phyloP scores from a whole-genome alignment of 495 filamentous ascomycete genomes.

The Aspergillus taichungensis region DNA sequence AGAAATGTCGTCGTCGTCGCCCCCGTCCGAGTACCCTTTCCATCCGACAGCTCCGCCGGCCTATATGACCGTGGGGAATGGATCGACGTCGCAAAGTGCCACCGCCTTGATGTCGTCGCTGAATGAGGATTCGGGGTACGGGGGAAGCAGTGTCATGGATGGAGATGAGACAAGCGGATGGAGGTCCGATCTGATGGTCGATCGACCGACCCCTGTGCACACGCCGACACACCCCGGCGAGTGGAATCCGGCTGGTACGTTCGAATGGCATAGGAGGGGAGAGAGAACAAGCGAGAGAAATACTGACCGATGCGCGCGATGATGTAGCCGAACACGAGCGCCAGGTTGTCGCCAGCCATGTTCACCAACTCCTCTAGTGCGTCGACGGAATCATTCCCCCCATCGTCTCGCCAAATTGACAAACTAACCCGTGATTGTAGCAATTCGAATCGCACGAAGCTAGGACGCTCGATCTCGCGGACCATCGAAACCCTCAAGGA shows the following conservation, averaged over 20 bases:
- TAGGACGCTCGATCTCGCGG: constrained; percentile 74
- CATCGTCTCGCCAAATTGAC: constrained; percentile 18
- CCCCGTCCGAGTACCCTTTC: constrained; percentile 20
- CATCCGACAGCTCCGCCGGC: constrained; percentile 39
- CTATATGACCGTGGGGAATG: constrained; percentile 84
- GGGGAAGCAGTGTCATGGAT: constrained; percentile 53
- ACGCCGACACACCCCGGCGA: constrained; percentile 44
- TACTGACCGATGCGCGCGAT: constrained; percentile 1
- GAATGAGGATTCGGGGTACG: constrained; percentile 87
- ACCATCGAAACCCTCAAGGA: constrained; percentile 73
- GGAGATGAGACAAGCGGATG: constrained; percentile 37
- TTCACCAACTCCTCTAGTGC: constrained; percentile 63
- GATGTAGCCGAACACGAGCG: constrained; percentile 47
- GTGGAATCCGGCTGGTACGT: constrained; percentile 35
- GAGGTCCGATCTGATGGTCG: constrained; percentile 55
- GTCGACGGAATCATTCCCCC: constrained; percentile 8
- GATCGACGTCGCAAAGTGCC: constrained; percentile 67
- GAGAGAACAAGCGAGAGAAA: background rate
- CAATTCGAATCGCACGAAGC: constrained; percentile 80
- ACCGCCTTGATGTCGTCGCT: constrained; percentile 58
- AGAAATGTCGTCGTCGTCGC: background rate
- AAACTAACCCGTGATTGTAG: constrained; percentile 37
- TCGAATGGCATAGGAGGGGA: background rate
- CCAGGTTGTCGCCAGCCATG: constrained; percentile 56
- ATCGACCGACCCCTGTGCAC: constrained; percentile 54